phyloP scores from a whole-genome alignment of 768 basidiomycete species.

The Termitomyces sp. region DNA sequence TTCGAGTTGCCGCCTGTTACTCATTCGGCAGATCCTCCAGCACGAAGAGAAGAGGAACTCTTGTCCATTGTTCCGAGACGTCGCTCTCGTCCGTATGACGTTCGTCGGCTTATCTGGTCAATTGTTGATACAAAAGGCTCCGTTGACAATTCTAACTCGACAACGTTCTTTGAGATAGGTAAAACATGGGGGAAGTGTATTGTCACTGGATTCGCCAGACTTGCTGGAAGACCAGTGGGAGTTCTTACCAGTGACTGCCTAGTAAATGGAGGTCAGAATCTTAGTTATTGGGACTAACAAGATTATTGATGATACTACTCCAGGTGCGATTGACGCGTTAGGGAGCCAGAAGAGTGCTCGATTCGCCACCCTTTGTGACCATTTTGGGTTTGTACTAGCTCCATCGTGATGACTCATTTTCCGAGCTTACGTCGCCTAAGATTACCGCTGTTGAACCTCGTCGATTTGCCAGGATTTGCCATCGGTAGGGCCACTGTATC shows the following conservation, averaged over 20 bases:
- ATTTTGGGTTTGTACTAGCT: slow-evolving; percentile 31
- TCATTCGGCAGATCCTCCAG: slow-evolving; percentile 22
- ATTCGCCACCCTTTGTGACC: slow-evolving; percentile 38
- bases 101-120: slow-evolving; percentile 33
- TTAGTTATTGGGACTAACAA: neutral
- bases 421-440: slow-evolving; percentile 16
- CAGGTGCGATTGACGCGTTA: slow-evolving; percentile 39
- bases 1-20: slow-evolving; percentile 32
- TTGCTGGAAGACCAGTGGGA: slow-evolving; percentile 34
- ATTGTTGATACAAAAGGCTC: slow-evolving; percentile 28
- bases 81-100: slow-evolving; percentile 33
- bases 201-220: slow-evolving; percentile 38
- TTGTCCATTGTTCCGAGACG: slow-evolving; percentile 36
- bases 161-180: slow-evolving; percentile 38
- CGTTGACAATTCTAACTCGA: slow-evolving; percentile 12
- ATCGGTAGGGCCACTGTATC: slow-evolving; percentile 24
- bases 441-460: slow-evolving; percentile 38
- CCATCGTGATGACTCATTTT: neutral
- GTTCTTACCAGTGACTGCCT: slow-evolving; percentile 38
- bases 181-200: slow-evolving; percentile 35
- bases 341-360: slow-evolving; percentile 39
- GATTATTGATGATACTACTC: neutral
- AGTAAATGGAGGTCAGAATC: slow-evolving; percentile 34
- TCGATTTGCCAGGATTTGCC: slow-evolving; percentile 41
- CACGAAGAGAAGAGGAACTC: slow-evolving; percentile 34